Percentiles rank a stretch among this genome's conserved stretches.
phyloP scores from a whole-genome alignment of 164 flowering plant species.

The Cinnamomum micranthum region DNA sequence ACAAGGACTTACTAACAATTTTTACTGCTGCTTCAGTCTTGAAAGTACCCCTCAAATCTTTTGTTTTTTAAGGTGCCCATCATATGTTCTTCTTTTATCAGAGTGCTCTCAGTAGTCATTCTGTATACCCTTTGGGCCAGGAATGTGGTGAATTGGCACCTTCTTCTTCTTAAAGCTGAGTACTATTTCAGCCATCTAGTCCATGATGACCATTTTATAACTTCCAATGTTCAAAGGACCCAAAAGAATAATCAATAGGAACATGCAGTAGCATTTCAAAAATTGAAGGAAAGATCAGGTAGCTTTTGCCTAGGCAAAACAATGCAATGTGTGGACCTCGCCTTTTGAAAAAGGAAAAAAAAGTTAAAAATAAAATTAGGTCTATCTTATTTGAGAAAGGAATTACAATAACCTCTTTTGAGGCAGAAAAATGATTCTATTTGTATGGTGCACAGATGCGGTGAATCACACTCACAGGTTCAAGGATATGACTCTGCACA shows the following conservation, averaged over 20 bases:
- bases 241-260: constrained; percentile 12
- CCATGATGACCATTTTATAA: constrained; percentile 99
- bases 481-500: too few species aligned
- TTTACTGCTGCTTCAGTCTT: too few species aligned
- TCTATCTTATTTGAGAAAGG: too few species aligned
- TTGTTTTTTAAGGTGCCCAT: constrained; percentile 93
- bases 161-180: constrained; percentile 78
- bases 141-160: constrained; percentile 92
- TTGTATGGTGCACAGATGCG: too few species aligned
- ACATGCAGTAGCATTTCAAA: not conserved
- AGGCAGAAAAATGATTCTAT: too few species aligned
- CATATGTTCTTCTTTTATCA: constrained; percentile 95
- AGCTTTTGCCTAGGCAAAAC: not conserved
- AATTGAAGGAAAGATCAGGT: not conserved
- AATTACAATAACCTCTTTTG: too few species aligned
- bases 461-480: too few species aligned
- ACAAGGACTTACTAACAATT: too few species aligned
- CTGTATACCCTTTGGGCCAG: constrained; percentile 95
- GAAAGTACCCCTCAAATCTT: constrained; percentile 68
- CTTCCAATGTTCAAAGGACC: constrained; percentile 98
- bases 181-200: constrained; percentile 97
- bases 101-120: constrained; percentile 91
- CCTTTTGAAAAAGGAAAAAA: too few species aligned
- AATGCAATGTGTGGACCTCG: too few species aligned
- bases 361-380: too few species aligned